Base-by-base conservation (phyloP, 768 basidiomycete species). In the Ramaria rubella region DNA sequence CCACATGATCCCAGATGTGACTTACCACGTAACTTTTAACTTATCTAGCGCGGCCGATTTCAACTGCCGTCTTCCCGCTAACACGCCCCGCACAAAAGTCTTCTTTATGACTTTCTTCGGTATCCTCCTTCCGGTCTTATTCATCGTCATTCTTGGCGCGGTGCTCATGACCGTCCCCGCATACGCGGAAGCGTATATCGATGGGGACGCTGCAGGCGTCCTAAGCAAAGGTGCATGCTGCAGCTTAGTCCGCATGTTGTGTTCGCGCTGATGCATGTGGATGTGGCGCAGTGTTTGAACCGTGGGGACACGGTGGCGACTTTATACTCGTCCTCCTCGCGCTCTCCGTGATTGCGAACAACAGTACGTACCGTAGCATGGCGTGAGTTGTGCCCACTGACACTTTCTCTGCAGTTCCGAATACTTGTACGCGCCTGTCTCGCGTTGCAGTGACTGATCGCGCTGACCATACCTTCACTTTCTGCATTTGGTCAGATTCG, bases 101-200 rank as follows among this genome's bases (percentile, higher is more conserved):
- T 81, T 82, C 65, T 31, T 70, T 11, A 58, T 81, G 45, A 81
- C 81, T 0, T 79, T 76, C 63, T 75, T 75, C 36, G 80, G 80
- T 1, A 59, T 81, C 8, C 77, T 71, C 66, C 73, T 81, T 33
- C 80, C 80, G 0, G 70, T 73, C 27, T 63, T 64, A 36, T 79
- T 79, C 60, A 68, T 68, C 9, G 57, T 62, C 30, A 65, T 63
- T 34, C 62, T 77, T 5, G 72, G 75, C 12, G 75, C 74, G 30
- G 61, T 68, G 0, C 63, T 79, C 34, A 69, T 77, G 67, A 75
- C 77, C 1, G 75, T 78, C 43, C 65, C 70, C 0, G 68, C 65
- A 3, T 78, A 78, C 63, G 66, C 71, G 0, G 62, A 64, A 46
- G 77, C 78, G 0, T 74, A 76, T 44, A 59, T 65, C 1, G 65